Evolutionary conservation across 78 protist genomes (phyloP).

Genomic region (Bodo saltans): DNA sequence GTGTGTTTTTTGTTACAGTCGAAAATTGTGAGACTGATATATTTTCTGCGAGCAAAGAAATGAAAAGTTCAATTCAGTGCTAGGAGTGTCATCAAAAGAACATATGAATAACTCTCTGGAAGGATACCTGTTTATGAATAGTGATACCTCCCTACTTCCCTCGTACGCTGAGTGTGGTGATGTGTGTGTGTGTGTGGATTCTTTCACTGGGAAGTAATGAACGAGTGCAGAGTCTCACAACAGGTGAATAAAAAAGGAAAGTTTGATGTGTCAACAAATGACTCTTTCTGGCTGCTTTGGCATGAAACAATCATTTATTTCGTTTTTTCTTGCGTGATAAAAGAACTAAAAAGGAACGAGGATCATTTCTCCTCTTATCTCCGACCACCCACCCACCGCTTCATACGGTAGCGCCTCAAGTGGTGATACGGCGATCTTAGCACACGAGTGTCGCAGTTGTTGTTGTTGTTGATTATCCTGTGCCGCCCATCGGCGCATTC

Average conservation of each 20-base stretch:
- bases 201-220: too few species aligned
- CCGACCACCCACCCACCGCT: background rate
- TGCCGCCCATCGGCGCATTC: background rate
- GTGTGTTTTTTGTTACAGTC: background rate
- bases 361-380: background rate
- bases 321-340: slow-evolving; percentile 2
- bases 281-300: background rate
- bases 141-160: too few species aligned
- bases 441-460: too few species aligned
- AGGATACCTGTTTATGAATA: too few species aligned
- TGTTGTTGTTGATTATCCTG: too few species aligned
- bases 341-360: slow-evolving; percentile 5
- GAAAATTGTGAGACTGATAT: background rate
- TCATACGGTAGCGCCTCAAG: background rate
- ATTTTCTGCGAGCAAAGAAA: too few species aligned
- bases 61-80: too few species aligned
- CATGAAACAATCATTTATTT: background rate
- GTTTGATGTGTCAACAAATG: background rate
- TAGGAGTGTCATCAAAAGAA: too few species aligned
- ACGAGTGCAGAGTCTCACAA: background rate
- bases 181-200: too few species aligned
- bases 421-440: too few species aligned
- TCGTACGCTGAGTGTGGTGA: too few species aligned
- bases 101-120: too few species aligned
- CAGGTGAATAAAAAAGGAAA: slow-evolving; percentile 7